Conservation (phyloP, 2,329 filamentous ascomycete species). For the Apiospora rasikravindrae region DNA sequence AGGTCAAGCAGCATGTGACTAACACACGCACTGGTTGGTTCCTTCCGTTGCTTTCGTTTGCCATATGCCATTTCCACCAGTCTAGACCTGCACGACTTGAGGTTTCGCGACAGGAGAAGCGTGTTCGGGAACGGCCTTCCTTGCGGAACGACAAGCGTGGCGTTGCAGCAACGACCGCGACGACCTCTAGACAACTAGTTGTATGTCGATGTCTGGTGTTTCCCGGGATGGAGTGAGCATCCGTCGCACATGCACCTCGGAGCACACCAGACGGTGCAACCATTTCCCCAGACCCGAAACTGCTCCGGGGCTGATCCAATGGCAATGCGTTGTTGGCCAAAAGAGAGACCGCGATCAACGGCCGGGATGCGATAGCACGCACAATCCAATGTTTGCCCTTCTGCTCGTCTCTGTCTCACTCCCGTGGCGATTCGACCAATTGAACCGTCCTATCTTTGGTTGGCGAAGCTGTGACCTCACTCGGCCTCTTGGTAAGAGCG, state of each 20-base stretch:
- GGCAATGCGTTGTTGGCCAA: not conserved
- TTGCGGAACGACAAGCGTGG: not conserved
- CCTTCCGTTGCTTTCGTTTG: not conserved
- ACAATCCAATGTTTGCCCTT: not conserved
- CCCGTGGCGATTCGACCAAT: not conserved
- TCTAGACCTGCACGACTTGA: not conserved
- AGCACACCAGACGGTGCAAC: too few relatives aligned
- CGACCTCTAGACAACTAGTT: not conserved
- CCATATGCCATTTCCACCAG: not conserved
- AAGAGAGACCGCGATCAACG: not conserved
- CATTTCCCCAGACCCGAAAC: too few relatives aligned
- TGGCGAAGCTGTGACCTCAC: not conserved
- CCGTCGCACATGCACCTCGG: too few relatives aligned
- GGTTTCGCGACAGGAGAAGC: not conserved
- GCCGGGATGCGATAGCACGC: not conserved
- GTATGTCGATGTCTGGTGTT: not conserved
- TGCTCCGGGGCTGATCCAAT: not conserved
- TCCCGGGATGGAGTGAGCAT: not conserved
- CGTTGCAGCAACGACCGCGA: not conserved
- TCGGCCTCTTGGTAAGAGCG: not conserved
- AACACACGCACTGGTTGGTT: not conserved
- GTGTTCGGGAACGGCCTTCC: not conserved
- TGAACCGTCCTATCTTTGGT: not conserved
- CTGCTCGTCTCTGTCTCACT: not conserved
- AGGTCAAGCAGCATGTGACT: not conserved